Conservation (phyloP, 345 rosid species). For the Bruguiera gymnorhiza region DNA sequence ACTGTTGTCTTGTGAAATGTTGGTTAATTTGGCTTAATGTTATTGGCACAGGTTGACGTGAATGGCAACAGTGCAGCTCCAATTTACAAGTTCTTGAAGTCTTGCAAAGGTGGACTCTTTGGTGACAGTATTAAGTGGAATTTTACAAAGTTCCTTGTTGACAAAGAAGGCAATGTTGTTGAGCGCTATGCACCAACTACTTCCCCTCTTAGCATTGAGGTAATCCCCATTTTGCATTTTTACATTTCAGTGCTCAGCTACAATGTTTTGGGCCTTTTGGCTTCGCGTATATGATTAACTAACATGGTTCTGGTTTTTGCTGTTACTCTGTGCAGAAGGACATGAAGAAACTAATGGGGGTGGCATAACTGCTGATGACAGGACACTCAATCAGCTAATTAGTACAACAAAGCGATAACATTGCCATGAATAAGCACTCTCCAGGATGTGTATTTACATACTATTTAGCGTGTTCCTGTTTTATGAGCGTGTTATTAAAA, state of each 20-base stretch:
- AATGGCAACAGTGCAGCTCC: constrained; percentile 76
- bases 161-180: constrained; percentile 67
- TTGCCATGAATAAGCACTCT: constrained; percentile 10
- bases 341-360: constrained; percentile 59
- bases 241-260: neutral
- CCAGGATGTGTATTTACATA: neutral
- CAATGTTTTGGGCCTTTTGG: neutral
- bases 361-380: constrained; percentile 4
- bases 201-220: constrained; percentile 91
- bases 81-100: constrained; percentile 76
- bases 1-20: neutral
- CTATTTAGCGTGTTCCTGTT: neutral
- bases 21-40: neutral
- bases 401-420: neutral
- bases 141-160: constrained; percentile 77
- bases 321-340: constrained; percentile 52
- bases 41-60: constrained; percentile 61
- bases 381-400: neutral
- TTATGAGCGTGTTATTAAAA: neutral
- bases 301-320: neutral
- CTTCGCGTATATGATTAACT: neutral
- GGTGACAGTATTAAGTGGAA: constrained; percentile 86
- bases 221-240: constrained; percentile 19
- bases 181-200: constrained; percentile 95
- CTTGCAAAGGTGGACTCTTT: constrained; percentile 73